phyloP scores from a whole-genome alignment of 306 rosid species.

The Sicyos baderoa region DNA sequence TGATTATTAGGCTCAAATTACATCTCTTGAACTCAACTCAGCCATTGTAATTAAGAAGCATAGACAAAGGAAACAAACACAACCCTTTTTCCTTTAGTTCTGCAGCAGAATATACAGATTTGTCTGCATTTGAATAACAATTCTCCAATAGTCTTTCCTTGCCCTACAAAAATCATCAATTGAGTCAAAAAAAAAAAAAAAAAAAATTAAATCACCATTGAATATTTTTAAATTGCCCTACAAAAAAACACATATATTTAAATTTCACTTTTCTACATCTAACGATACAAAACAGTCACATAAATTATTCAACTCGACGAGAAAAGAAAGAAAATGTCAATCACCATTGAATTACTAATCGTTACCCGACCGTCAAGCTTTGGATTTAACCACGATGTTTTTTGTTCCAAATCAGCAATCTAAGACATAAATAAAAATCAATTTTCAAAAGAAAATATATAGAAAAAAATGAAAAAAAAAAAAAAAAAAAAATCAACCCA shows the following conservation, averaged over 20 bases:
- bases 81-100: slow-evolving; percentile 13
- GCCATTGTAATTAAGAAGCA: background rate
- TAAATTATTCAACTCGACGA: background rate
- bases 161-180: background rate
- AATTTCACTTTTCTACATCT: background rate
- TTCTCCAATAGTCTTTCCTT: background rate
- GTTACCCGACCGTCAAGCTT: background rate
- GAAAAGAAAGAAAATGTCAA: background rate
- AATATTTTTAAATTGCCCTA: too few relatives aligned
- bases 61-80: slow-evolving; percentile 16
- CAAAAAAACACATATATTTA: too few relatives aligned
- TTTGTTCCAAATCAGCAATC: slow-evolving; percentile 1
- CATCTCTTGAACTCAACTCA: background rate
- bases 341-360: background rate
- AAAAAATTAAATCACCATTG: too few relatives aligned
- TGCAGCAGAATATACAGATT: background rate
- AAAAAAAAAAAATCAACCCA: too few relatives aligned
- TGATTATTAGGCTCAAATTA: background rate
- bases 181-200: background rate
- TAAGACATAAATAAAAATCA: background rate
- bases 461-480: too few relatives aligned
- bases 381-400: background rate
- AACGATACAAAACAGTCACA: too few relatives aligned
- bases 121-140: background rate
- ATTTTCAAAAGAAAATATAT: too few relatives aligned